These are phyloP conservation scores for Cercospora nicotianae DNA, from an alignment of 2,329 filamentous ascomycete genomes.

Conservation along the genomic window DNA sequence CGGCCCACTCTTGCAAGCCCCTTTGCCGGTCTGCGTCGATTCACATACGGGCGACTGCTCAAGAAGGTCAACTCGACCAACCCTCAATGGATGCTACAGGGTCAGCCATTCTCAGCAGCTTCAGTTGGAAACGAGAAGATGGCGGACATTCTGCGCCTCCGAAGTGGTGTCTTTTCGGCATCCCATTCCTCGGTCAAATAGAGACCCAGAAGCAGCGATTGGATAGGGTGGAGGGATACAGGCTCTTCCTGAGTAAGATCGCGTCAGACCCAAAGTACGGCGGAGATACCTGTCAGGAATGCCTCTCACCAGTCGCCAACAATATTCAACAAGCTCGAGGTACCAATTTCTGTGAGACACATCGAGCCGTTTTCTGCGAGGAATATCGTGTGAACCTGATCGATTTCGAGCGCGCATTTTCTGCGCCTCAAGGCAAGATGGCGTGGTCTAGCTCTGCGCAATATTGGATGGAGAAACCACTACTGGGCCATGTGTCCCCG, in stretches of 20 bases:
- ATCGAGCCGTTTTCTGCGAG: neutral
- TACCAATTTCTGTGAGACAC: neutral
- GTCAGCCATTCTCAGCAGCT: neutral
- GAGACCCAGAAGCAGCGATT: neutral
- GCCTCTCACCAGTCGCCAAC: neutral
- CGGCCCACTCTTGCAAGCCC: neutral
- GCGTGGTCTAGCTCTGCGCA: neutral
- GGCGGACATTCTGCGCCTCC: neutral
- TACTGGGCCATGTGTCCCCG: too few relatives aligned
- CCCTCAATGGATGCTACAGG: neutral
- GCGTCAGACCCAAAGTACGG: neutral
- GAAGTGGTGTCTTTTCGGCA: neutral
- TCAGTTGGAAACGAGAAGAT: neutral
- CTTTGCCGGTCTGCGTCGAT: neutral
- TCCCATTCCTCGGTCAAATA: neutral
- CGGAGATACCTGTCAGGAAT: neutral
- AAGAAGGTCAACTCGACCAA: neutral
- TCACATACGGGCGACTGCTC: neutral
- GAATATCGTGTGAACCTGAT: neutral
- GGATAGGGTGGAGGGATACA: neutral
- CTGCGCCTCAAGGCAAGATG: neutral
- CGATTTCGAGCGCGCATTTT: neutral
- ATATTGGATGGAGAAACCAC: neutral
- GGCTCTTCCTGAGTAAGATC: neutral
- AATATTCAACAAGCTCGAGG: neutral